Evolutionary conservation across 1,284 basidiomycete species (phyloP), one percentile per base, ranked within the genome.

Genomic region (Schizophyllum commune): DNA sequence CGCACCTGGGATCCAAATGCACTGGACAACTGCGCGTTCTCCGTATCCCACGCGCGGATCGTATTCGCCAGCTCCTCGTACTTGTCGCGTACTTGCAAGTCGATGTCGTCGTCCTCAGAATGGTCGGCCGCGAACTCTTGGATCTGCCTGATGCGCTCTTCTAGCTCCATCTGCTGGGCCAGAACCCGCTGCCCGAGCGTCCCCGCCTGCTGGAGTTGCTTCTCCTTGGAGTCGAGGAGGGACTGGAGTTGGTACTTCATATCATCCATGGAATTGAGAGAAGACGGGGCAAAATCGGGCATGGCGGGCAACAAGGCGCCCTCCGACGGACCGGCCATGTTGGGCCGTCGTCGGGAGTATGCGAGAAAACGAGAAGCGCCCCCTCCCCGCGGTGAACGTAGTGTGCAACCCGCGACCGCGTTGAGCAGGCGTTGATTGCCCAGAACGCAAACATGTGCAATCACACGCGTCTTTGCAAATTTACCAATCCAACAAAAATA

Each of bases 131-230:
- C 84, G 34, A 83, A 70, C 56, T 88, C 88, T 68, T 92, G 86
- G 60, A 97, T 80, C 66, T 89, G 88, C 57, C 83, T 79, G 64
- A 97, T 92, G 56, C 92, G 83, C 67, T 90, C 86, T 74, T 96
- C 92, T 64, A 97, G 84, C 72, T 96, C 92, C 75, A 91, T 87
- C 74, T 93, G 93, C 78, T 97, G 95, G 27, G 86, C 84, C 64
- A 96, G 85, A 67, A 98, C 85, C 72, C 91, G 89, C 75, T 96
- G 92, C 58, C 95, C 94, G 71, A 97, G 86, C 61, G 87, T 88
- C 53, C 91, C 94, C 6, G 93, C 92, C 66, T 93, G 89, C 66
- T 93, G 88, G 54, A 96, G 86, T 73, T 97, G 93, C 70, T 87
- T 85, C 72, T 94, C 90, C 78, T 97, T 97, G 73, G 79, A 82